Conservation (phyloP, 345 rosid species). For the Eucalyptus sp. region DNA sequence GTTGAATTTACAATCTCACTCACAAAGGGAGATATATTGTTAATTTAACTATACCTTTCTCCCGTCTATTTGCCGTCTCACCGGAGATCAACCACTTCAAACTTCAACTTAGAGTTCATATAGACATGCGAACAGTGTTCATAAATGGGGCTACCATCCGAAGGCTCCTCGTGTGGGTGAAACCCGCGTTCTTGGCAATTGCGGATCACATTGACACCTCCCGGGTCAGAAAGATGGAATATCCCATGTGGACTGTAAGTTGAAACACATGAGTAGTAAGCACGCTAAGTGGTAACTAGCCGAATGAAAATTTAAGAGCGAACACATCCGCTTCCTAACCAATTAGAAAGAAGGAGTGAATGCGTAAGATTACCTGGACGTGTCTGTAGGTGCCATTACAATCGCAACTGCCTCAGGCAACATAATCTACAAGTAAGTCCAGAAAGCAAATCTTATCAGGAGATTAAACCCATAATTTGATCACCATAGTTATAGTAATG, state of each 20-base stretch:
- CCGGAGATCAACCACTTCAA: conserved; percentile 86
- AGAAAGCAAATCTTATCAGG: neutral
- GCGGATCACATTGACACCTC: conserved; percentile 78
- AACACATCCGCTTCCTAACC: neutral
- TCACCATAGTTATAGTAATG: neutral
- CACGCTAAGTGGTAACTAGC: neutral
- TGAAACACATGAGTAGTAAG: neutral
- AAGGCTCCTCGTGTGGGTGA: conserved; percentile 94
- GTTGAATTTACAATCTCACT: neutral
- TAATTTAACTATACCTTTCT: neutral
- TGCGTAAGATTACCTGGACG: conserved; percentile 33
- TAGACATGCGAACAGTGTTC: conserved; percentile 94
- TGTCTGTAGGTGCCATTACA: conserved; percentile 95
- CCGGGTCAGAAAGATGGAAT: conserved; percentile 90
- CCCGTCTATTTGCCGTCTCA: neutral
- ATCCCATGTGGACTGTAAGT: conserved; percentile 76
- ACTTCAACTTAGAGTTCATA: conserved; percentile 56
- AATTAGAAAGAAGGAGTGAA: neutral
- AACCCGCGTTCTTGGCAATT: conserved; percentile 94
- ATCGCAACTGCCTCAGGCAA: conserved; percentile 89
- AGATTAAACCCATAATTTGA: neutral
- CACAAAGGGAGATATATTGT: neutral
- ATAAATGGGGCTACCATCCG: conserved; percentile 68
- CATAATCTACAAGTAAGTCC: conserved; percentile 53
- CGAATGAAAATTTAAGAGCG: neutral